Conservation (phyloP, 208 protist genomes). For the Entamoeba histolytica region DNA sequence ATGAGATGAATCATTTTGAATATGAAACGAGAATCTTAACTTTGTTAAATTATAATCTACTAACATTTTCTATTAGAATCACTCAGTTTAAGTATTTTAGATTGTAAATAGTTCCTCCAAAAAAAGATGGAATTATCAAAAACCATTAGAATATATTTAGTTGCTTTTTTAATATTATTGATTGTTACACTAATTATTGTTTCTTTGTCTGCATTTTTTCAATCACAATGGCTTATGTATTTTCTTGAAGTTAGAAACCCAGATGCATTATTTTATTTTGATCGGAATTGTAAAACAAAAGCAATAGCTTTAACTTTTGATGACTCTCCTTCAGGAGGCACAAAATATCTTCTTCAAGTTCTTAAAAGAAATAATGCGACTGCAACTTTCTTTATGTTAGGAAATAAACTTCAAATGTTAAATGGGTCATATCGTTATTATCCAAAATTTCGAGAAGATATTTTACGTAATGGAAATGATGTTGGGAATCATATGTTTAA, state of each 20-base stretch:
- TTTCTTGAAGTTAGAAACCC: not conserved
- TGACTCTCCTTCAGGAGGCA: not conserved
- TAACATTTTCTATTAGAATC: too few relatives aligned
- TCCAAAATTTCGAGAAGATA: not conserved
- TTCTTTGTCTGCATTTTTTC: not conserved
- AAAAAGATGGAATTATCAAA: too few relatives aligned
- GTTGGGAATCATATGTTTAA: not conserved
- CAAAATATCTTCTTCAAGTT: not conserved
- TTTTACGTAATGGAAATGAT: not conserved
- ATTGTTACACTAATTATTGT: not conserved
- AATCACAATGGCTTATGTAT: not conserved
- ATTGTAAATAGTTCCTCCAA: too few relatives aligned
- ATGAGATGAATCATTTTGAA: too few relatives aligned
- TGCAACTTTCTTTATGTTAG: not conserved
- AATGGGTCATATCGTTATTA: not conserved
- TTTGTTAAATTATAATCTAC: too few relatives aligned
- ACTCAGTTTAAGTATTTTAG: too few relatives aligned
- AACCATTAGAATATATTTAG: too few relatives aligned
- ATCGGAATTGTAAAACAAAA: not conserved
- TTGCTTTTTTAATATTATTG: not conserved
- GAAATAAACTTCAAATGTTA: not conserved
- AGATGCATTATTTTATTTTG: not conserved
- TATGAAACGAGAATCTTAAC: too few relatives aligned
- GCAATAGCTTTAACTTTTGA: not conserved
- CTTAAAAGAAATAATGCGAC: not conserved